A percentile compares a stretch with the other conserved stretches of the same genome.
These are phyloP conservation scores for Leptoxyphium fumago DNA, from an alignment of 2,329 filamentous ascomycete species.

Conservation along the genomic window DNA sequence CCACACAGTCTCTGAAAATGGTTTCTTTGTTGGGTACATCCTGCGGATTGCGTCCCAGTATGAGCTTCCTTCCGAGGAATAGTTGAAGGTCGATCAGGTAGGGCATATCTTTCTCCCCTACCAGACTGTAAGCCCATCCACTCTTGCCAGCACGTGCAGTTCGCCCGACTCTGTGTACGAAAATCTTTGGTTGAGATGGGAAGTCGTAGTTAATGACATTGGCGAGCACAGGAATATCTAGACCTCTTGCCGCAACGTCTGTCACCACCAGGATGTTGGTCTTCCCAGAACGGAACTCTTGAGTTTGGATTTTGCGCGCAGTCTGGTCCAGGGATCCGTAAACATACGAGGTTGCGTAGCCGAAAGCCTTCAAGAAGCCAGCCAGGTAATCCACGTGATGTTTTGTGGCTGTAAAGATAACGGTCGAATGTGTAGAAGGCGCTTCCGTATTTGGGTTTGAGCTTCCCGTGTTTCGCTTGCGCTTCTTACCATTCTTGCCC, in stretches of 20 bases:
- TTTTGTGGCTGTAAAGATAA: constrained; percentile 88
- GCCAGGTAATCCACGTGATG: constrained; percentile 93
- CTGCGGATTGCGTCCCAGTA: constrained; percentile 53
- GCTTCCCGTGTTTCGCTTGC: constrained; percentile 44
- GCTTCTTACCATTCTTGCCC: constrained; percentile 46
- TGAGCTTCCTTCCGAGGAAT: constrained; percentile 72
- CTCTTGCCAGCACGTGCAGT: constrained; percentile 85
- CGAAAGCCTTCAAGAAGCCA: constrained; percentile 60
- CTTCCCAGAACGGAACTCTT: constrained; percentile 71
- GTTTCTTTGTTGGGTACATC: constrained; percentile 23
- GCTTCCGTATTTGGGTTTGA: constrained; percentile 44
- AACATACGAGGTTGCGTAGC: constrained; percentile 82
- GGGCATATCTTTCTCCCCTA: constrained; percentile 74
- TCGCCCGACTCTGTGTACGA: constrained; percentile 87
- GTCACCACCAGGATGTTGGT: constrained; percentile 91
- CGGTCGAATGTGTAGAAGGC: constrained; percentile 81
- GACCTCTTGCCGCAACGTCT: constrained; percentile 89
- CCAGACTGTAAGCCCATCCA: constrained; percentile 90
- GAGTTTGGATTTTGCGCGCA: constrained; percentile 79
- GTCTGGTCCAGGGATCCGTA: constrained; percentile 93
- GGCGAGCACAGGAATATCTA: constrained; percentile 88
- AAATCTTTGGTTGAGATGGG: constrained; percentile 89
- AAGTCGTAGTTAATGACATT: constrained; percentile 99
- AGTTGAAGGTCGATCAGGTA: constrained; percentile 90
- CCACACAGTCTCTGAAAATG: constrained; percentile 69